These are phyloP conservation scores for Geranomyces michiganensis DNA, from an alignment of 192 early-diverging fungal species.

Conservation along the genomic window DNA sequence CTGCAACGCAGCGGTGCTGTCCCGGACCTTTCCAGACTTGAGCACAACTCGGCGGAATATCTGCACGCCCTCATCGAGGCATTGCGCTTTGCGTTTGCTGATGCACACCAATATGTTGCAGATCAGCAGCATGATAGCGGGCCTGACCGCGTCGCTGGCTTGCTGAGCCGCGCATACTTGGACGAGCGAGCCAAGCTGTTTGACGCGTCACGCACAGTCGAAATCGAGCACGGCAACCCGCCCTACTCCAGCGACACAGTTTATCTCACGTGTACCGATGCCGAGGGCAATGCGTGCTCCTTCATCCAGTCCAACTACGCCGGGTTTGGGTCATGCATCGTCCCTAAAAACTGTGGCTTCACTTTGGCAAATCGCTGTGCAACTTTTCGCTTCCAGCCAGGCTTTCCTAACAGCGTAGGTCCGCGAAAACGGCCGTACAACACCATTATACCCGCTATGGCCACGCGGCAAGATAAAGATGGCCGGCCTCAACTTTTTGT, in stretches of 20 bases:
- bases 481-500: no score
- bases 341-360: no score
- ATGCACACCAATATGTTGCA: slow-evolving; percentile 64
- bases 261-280: slow-evolving; percentile 74
- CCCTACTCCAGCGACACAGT: slow-evolving; percentile 71
- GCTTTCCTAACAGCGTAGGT: no score
- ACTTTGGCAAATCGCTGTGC: no score
- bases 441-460: no score
- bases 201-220: slow-evolving; percentile 52
- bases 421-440: no score
- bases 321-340: not conserved
- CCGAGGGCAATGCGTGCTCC: slow-evolving; percentile 79
- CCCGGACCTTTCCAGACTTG: slow-evolving; percentile 44
- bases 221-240: slow-evolving; percentile 61
- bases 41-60: slow-evolving; percentile 53
- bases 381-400: no score
- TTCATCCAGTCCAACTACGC: slow-evolving; percentile 60
- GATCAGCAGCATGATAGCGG: slow-evolving; percentile 64
- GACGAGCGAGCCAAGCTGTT: slow-evolving; percentile 57
- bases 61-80: slow-evolving; percentile 71
- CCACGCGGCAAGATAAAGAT: no score
- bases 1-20: no score
- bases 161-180: slow-evolving; percentile 66
- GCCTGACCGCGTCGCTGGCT: slow-evolving; percentile 47
- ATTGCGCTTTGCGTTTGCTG: slow-evolving; percentile 77